Evolutionary conservation across 2,329 filamentous ascomycete genomes (phyloP).

Genomic region (Fusarium pininemorale): DNA sequence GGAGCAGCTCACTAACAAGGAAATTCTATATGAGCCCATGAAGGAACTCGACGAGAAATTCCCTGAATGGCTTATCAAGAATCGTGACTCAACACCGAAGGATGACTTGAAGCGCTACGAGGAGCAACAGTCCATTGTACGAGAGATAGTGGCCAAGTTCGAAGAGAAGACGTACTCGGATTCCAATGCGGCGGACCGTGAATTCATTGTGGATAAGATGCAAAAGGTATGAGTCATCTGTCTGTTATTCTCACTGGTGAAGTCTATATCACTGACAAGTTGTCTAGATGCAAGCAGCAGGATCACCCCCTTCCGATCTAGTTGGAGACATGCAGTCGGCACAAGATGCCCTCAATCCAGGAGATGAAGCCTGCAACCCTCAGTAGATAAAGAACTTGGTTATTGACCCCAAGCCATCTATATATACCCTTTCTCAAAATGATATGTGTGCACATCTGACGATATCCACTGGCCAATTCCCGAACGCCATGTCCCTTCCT

Average conservation of each 20-base stretch:
- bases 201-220: slow-evolving; percentile 97
- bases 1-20: slow-evolving; percentile 98
- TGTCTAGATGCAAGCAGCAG: slow-evolving; percentile 91
- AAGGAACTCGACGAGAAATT: slow-evolving; percentile 96
- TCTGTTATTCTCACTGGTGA: background rate
- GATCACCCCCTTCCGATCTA: slow-evolving; percentile 88
- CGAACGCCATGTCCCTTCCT: slow-evolving; percentile 31
- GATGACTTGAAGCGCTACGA: slow-evolving; percentile 84
- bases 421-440: slow-evolving; percentile 43
- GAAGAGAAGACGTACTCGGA: slow-evolving; percentile 85
- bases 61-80: slow-evolving; percentile 85
- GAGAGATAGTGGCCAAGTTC: slow-evolving; percentile 89
- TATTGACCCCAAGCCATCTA: slow-evolving; percentile 33
- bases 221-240: slow-evolving; percentile 75
- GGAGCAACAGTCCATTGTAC: slow-evolving; percentile 80
- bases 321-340: slow-evolving; percentile 89
- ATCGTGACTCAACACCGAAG: slow-evolving; percentile 69
- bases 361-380: slow-evolving; percentile 70
- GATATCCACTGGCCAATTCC: slow-evolving; percentile 29
- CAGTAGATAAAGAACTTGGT: slow-evolving; percentile 57
- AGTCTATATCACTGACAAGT: background rate
- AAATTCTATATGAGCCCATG: slow-evolving; percentile 98
- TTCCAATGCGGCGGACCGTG: slow-evolving; percentile 80
- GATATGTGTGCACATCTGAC: slow-evolving; percentile 39
- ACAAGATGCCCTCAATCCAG: slow-evolving; percentile 72